Evolutionary conservation across 2,329 filamentous ascomycete genomes (phyloP), one percentile per base, ranked within the genome.

Genomic region (Fusarium oligoseptatum): DNA sequence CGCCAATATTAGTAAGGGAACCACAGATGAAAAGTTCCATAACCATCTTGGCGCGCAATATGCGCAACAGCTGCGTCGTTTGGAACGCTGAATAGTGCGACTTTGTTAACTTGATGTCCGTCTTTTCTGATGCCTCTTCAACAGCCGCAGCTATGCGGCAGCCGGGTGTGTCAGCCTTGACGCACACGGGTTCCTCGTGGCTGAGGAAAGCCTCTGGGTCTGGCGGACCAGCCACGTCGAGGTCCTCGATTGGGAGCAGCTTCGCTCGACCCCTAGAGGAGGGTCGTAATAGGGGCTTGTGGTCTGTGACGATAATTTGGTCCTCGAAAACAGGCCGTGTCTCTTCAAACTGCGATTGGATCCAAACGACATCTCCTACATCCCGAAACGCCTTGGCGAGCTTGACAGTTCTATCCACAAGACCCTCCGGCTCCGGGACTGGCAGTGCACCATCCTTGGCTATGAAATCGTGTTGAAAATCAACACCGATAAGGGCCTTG

Each of bases 1-100:
- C 92, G 36, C 95, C 95, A 39, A 97, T 87, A 78, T 98, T 98
- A 50, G 93, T 94, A 58, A 97, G 88, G 52, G 93, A 93, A 24
- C 97, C 97, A 79, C 94, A 97, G 27, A 98, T 90, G 82, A 94
- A 98, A 14, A 99, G 86, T 78, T 98, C 94, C 3, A 95, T 98
- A 68, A 97, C 91, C 75, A 98, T 92, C 73, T 92, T 93, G n/a
- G 92, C 91, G n/a, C 95, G 91, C 55, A 98, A 85, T n/a, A 91
- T 88, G 60, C 93, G 87, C 9, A 98, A 88, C 17, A 98, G 87
- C 58, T 90, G 88, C 0, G 92, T 94, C 10, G 90, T 91, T 63
- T 91, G 90, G 80, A 98, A 95, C 15, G 95, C 95, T 5, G 97
- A 98, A 82, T 98, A 98, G 76, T 94, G 90, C 6, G 91, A 91